Percentiles rank a stretch among this genome's conserved stretches.
These are phyloP conservation scores for Castanospermum australe DNA, from an alignment of 306 rosid genomes.

Conservation along the genomic window DNA sequence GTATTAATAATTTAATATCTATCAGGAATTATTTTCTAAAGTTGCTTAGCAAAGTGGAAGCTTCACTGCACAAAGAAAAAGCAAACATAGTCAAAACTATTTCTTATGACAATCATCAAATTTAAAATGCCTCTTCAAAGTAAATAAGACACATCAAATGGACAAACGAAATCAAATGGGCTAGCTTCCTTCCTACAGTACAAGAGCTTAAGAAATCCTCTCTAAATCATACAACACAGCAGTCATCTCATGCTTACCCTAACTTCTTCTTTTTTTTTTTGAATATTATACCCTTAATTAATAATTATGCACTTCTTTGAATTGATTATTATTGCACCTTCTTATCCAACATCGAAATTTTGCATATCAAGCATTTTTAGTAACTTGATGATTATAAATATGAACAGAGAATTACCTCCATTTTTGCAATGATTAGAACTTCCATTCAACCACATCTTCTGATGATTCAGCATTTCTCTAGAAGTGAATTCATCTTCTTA, in stretches of 20 bases:
- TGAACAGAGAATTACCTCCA: not conserved
- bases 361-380: not conserved
- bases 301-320: not conserved
- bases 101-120: not conserved
- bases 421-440: not conserved
- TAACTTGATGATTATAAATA: not conserved
- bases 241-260: not conserved
- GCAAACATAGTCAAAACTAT: not conserved
- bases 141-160: not conserved
- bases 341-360: not conserved
- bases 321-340: not conserved
- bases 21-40: not conserved
- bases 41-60: not conserved
- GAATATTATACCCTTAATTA: not conserved
- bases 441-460: conserved; percentile 1
- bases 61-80: not conserved
- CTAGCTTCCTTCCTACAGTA: not conserved
- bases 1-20: not conserved
- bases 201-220: not conserved
- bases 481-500: not conserved
- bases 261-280: not conserved
- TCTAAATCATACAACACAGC: not conserved
- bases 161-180: not conserved
- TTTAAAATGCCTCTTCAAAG: not conserved
- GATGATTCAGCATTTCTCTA: conserved; percentile 6